Evolutionary conservation across 371 early-diverging fungal species (phyloP).

Genomic region (Mortierella sp.): DNA sequence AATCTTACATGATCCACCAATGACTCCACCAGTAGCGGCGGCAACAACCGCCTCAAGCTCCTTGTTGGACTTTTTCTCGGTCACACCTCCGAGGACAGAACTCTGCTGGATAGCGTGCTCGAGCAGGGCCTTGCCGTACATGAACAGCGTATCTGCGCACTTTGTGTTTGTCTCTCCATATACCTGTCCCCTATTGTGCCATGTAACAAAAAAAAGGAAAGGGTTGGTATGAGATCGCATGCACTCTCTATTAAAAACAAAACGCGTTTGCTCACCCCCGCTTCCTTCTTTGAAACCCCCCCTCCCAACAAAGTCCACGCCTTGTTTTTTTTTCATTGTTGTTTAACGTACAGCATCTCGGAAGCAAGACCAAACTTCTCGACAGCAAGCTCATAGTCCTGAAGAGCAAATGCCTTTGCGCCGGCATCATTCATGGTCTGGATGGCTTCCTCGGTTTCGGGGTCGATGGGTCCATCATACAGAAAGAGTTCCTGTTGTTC

Average conservation of each 20-base stretch:
- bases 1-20: slow-evolving; percentile 25
- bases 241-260: too few species aligned
- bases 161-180: slow-evolving; percentile 79
- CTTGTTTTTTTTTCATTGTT: not conserved
- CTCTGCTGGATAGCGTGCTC: slow-evolving; percentile 84
- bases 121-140: slow-evolving; percentile 86
- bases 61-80: slow-evolving; percentile 55
- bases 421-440: slow-evolving; percentile 72
- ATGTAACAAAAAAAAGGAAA: not conserved
- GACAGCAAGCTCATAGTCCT: slow-evolving; percentile 73
- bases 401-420: slow-evolving; percentile 72
- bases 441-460: slow-evolving; percentile 44
- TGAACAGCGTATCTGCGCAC: slow-evolving; percentile 84
- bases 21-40: slow-evolving; percentile 16
- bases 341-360: slow-evolving; percentile 67
- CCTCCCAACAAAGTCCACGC: not conserved
- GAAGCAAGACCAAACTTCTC: slow-evolving; percentile 77
- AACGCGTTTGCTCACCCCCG: too few species aligned
- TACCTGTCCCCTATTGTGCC: slow-evolving; percentile 66
- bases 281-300: not conserved
- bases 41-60: slow-evolving; percentile 45
- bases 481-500: slow-evolving; percentile 23
- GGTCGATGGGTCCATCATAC: slow-evolving; percentile 53
- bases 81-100: slow-evolving; percentile 74
- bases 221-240: not conserved